phyloP scores from a whole-genome alignment of 2,329 filamentous ascomycete genomes.

The Diaporthe sp. region DNA sequence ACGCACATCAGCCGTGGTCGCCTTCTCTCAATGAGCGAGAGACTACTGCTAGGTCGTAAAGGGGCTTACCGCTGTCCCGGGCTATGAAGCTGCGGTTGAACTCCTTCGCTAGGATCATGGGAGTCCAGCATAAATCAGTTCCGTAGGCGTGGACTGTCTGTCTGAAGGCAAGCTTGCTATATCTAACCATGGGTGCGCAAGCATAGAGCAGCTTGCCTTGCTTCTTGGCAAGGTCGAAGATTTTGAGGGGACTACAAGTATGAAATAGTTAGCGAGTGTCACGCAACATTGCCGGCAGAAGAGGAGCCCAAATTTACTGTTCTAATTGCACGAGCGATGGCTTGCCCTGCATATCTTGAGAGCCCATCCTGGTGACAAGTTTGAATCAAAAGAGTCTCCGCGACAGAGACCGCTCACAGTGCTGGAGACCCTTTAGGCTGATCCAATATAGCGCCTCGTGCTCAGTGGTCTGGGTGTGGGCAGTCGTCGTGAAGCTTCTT shows the following conservation, averaged over 20 bases:
- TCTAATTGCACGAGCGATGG: slow-evolving; percentile 3
- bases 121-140: slow-evolving; percentile 78
- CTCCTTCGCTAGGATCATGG: slow-evolving; percentile 79
- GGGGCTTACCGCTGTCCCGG: slow-evolving; percentile 68
- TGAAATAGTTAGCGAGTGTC: not conserved
- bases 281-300: not conserved
- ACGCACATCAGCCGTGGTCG: not conserved
- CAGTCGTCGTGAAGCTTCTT: not conserved
- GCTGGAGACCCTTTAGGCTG: not conserved
- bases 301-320: slow-evolving; percentile 10
- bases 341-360: not conserved
- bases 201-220: slow-evolving; percentile 69
- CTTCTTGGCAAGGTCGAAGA: slow-evolving; percentile 69
- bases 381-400: not conserved
- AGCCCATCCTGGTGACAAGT: not conserved
- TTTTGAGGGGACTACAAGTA: slow-evolving; percentile 65
- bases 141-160: slow-evolving; percentile 76
- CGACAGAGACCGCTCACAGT: not conserved
- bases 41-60: not conserved
- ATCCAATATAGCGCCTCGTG: not conserved
- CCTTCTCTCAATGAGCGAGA: not conserved
- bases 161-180: slow-evolving; percentile 78
- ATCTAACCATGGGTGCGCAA: slow-evolving; percentile 78
- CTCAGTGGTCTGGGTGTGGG: not conserved
- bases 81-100: slow-evolving; percentile 74